Base-by-base conservation (phyloP, 352 stramenopile genomes). In the Pythium vanterpoolii region DNA sequence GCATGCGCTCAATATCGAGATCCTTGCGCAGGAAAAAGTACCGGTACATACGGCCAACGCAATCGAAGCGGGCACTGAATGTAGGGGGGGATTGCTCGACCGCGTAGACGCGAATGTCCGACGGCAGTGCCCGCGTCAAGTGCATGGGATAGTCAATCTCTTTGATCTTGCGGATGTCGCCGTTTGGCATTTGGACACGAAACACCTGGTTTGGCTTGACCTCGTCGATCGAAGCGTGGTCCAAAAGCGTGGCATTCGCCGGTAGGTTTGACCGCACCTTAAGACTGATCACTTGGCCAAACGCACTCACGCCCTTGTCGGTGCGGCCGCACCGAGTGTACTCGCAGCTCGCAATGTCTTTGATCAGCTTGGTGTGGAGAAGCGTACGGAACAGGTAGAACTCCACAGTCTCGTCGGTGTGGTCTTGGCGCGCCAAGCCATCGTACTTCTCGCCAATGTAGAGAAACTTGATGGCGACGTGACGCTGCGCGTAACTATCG, bases 291-390 rank as follows among this genome's bases (percentile, higher is more conserved):
- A 93, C 84, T 72, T 95, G 86, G 4, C 83, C 83, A 50, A 95
- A 90, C 1, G 86, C 86, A 53, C 84, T 96, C 5, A 99, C 98
- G 19, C 97, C 97, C 44, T 88, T 87, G 70, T 99, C 98, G 3
- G 98, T 99, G 26, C 98, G 84, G 4, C 98, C 98, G 64, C 96
- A 99, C 27, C 97, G 84, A 11, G 90, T 98, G 78, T 99, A 99
- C 11, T 76, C 69, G 57, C 73, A 86, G 49, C 73, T 69, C 28
- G 93, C 69, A 46, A 93, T 77, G 73, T 83, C 89, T 33, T 81
- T 73, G 39, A 99, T 93, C 6, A 99, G 73, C 49, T 92, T 86
- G 9, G 92, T 91, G 68, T 91, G 96, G 40, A 89, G 66, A 5
- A 99, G 74, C 24, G 96, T 96, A n/a, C 91, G 76, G 72, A 99